phyloP scores from a whole-genome alignment of 2,329 filamentous ascomycete species.

The Trematosphaeria pertusa region DNA sequence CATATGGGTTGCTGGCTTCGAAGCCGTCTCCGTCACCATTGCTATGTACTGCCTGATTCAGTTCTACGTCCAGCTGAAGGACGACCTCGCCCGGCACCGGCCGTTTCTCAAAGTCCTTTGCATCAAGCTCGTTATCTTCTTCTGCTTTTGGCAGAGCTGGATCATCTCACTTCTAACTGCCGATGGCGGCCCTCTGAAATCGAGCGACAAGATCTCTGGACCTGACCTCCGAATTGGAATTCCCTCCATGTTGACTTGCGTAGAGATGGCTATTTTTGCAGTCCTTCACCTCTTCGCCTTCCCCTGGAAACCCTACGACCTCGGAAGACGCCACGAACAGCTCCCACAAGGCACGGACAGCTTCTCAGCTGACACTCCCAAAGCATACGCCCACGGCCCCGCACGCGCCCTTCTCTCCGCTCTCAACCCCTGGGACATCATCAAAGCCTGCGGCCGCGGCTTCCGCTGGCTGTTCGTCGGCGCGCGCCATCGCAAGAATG shows the following conservation, averaged over 20 bases:
- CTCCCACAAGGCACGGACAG: conserved; percentile 29
- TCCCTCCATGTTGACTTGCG: conserved; percentile 76
- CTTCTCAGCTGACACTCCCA: conserved; percentile 11
- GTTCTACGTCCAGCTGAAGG: conserved; percentile 80
- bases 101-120: conserved; percentile 83
- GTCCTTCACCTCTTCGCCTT: conserved; percentile 84
- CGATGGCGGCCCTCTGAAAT: conserved; percentile 68
- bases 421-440: conserved; percentile 81
- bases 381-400: conserved; percentile 67
- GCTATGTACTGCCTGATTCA: conserved; percentile 91
- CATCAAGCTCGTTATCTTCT: conserved; percentile 90
- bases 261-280: conserved; percentile 85
- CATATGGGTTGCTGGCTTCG: conserved; percentile 79
- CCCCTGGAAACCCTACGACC: conserved; percentile 73
- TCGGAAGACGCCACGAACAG: conserved; percentile 26
- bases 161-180: conserved; percentile 67
- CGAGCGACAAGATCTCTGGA: conserved; percentile 68
- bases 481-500: conserved; percentile 62
- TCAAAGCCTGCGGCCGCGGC: conserved; percentile 79
- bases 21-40: conserved; percentile 74
- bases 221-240: conserved; percentile 84
- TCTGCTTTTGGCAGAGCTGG: conserved; percentile 82
- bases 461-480: conserved; percentile 84
- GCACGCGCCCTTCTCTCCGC: conserved; percentile 72
- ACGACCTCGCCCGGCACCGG: conserved; percentile 70